Conservation (phyloP, 768 basidiomycete species). For the Russula earlei region DNA sequence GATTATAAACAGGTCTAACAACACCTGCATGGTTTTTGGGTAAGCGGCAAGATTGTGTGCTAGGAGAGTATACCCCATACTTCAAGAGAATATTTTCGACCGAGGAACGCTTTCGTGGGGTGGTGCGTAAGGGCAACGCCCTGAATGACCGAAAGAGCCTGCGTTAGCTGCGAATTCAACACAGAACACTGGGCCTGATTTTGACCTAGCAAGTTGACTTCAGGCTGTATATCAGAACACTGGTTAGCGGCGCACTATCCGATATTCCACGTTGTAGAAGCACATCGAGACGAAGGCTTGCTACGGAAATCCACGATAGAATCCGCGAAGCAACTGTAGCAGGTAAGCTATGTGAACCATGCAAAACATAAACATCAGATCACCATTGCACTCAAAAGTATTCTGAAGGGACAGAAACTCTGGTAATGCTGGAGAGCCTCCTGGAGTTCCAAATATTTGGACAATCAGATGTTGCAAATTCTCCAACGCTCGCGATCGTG, state of each 20-base stretch:
- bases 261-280: conserved; percentile 36
- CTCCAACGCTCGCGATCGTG: conserved; percentile 46
- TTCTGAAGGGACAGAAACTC: conserved; percentile 54
- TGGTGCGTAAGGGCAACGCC: conserved; percentile 64
- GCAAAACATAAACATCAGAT: conserved; percentile 22
- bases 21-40: conserved; percentile 38
- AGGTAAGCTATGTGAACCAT: neutral
- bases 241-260: conserved; percentile 30
- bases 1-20: conserved; percentile 60
- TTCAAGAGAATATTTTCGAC: conserved; percentile 59
- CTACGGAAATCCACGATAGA: conserved; percentile 49
- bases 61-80: conserved; percentile 30
- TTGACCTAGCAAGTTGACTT: conserved; percentile 18
- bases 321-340: conserved; percentile 56
- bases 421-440: conserved; percentile 33
- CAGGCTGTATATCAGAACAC: conserved; percentile 3
- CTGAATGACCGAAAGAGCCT: conserved; percentile 62
- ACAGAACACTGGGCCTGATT: conserved; percentile 38
- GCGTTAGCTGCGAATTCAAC: conserved; percentile 44
- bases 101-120: conserved; percentile 59
- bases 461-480: conserved; percentile 30
- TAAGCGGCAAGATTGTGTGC: neutral
- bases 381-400: conserved; percentile 77
- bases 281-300: conserved; percentile 42
- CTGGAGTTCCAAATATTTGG: conserved; percentile 44